A percentile compares a stretch with the other conserved stretches of the same genome.
Evolutionary conservation across 139 green algal species (phyloP).

Genomic region (Picochlorum sp.): DNA sequence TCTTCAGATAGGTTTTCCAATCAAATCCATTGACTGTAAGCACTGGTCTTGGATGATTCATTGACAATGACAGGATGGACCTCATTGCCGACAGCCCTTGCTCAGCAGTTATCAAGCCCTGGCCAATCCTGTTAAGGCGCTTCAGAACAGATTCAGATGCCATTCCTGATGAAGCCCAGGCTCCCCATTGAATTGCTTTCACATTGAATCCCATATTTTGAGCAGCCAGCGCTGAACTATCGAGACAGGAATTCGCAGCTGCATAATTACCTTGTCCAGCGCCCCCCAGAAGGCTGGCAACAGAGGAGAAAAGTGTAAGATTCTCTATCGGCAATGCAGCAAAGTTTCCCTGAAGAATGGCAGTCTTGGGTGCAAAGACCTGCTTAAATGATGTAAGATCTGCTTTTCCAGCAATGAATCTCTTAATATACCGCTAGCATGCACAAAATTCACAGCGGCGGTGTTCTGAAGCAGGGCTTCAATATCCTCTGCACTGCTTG

Average conservation of each 20-base stretch:
- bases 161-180: constrained; percentile 51
- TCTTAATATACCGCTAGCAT: constrained; percentile 62
- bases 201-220: constrained; percentile 28
- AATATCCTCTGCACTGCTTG: not conserved
- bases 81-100: constrained; percentile 33
- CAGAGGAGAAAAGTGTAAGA: constrained; percentile 58
- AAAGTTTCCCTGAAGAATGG: not conserved
- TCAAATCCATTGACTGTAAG: constrained; percentile 28
- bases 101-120: constrained; percentile 27
- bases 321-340: constrained; percentile 6
- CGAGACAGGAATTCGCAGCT: constrained; percentile 42
- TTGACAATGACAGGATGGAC: constrained; percentile 4
- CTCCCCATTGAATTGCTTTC: constrained; percentile 68
- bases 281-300: constrained; percentile 30
- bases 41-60: not conserved
- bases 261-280: constrained; percentile 43
- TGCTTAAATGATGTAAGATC: constrained; percentile 25
- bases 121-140: constrained; percentile 28
- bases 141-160: constrained; percentile 28
- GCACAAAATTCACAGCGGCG: constrained; percentile 35
- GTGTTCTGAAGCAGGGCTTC: not conserved
- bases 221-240: constrained; percentile 18
- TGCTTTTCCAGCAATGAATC: constrained; percentile 60
- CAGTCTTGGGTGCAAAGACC: constrained; percentile 39
- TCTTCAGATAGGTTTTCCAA: constrained; percentile 24